Base-by-base conservation (phyloP, 2,329 filamentous ascomycete genomes). In the Colletotrichum acutatum region DNA sequence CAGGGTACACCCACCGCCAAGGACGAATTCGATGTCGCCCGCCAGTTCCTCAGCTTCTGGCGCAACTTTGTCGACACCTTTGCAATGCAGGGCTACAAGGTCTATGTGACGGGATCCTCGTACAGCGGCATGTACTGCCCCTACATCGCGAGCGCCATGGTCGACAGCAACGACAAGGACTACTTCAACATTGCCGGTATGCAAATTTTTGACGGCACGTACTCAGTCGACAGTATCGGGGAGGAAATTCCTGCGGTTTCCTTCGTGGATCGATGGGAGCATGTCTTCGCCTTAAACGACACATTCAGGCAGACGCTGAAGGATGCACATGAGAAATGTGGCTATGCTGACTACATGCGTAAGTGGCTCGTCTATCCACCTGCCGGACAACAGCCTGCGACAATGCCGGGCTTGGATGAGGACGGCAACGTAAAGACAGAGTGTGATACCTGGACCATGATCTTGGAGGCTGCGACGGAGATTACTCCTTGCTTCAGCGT, bases 401-500 rank as follows among this genome's bases (percentile, higher is more conserved):
- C 76, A 2, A 76, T 84, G 0, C 86, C 90, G 6, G 87, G 87
- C 72, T 80, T 80, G 26, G 80, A 83, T 63, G 80, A 83, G 30
- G 76, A 82, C 53, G 80, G 78, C 28, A 75, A 57, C 0, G 77
- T 77, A 46, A 82, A 82, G 0, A 78, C 82, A 0, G 86, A 85
- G 4, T 95, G 93, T 79, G 84, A 86, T 62, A 77, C 94, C 24
- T 88, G 77, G 80, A 86, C 70, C 83, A 87, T 26, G 88, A 63
- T 94, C 34, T 84, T 84, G 76, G 76, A 85, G 0, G 91, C 90
- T 34, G 87, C 88, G 8, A 74, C 85, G 5, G 78, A 84, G 1
- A 81, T 90, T 42, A 97, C 97, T 82, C 94, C 94, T 0, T 97
- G 94, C 84, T 97, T 93, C 82, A 90, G 95, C 79, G 84, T 94